phyloP scores from a whole-genome alignment of 371 early-diverging fungal species.

The Lichtheimia ramosa region DNA sequence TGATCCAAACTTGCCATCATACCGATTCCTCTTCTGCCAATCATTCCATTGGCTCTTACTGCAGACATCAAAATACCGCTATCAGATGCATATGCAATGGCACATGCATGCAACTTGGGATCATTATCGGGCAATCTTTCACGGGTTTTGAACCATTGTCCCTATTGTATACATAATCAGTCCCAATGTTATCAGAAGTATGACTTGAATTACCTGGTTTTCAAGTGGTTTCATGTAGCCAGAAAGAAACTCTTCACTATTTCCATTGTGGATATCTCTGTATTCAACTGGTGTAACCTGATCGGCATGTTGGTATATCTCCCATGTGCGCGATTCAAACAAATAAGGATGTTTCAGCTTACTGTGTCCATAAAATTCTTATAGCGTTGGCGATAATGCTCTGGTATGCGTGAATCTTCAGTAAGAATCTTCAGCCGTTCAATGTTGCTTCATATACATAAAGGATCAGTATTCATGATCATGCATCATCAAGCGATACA shows the following conservation, averaged over 20 bases:
- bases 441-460: neutral
- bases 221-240: slow-evolving; percentile 4
- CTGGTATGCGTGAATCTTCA: slow-evolving; percentile 3
- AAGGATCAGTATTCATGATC: neutral
- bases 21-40: slow-evolving; percentile 46
- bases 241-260: slow-evolving; percentile 8
- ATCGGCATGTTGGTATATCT: neutral
- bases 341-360: neutral
- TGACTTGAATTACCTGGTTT: neutral
- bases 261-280: slow-evolving; percentile 21
- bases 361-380: slow-evolving; percentile 6
- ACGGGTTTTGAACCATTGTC: slow-evolving; percentile 70
- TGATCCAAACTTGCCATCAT: slow-evolving; percentile 88
- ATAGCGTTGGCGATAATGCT: neutral
- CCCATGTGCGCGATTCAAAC: neutral
- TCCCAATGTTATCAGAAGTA: too few relatives aligned
- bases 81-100: slow-evolving; percentile 55
- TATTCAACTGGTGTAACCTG: slow-evolving; percentile 32
- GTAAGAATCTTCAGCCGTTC: neutral
- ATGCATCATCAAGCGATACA: neutral
- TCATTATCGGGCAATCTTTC: slow-evolving; percentile 59
- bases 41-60: slow-evolving; percentile 56
- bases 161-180: slow-evolving; percentile 21
- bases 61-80: slow-evolving; percentile 66
- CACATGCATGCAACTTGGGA: slow-evolving; percentile 66